Conservation (phyloP, 2,329 filamentous ascomycete genomes). For the Pestalotiopsis sp. region DNA sequence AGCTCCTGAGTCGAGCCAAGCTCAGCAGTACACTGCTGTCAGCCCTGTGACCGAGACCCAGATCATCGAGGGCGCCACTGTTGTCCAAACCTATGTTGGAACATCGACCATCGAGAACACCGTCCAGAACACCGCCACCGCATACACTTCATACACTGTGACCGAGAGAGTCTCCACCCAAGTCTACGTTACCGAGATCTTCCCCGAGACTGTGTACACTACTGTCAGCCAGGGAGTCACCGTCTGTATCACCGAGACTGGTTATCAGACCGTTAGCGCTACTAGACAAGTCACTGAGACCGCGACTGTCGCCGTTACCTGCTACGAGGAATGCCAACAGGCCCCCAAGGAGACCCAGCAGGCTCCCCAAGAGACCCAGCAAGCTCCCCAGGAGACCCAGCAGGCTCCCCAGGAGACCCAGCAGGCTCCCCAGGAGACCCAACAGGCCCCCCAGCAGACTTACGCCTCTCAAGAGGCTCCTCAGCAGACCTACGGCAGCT, state of each 20-base stretch:
- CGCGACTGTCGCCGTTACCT: slow-evolving; percentile 43
- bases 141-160: slow-evolving; percentile 34
- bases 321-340: slow-evolving; percentile 41
- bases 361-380: slow-evolving; percentile 30
- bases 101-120: slow-evolving; percentile 37
- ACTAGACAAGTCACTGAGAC: slow-evolving; percentile 40
- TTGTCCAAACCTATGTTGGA: slow-evolving; percentile 42
- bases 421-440: background rate
- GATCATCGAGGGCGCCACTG: slow-evolving; percentile 43
- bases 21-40: slow-evolving; percentile 35
- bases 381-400: slow-evolving; percentile 30
- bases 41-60: slow-evolving; percentile 46
- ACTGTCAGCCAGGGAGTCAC: slow-evolving; percentile 45
- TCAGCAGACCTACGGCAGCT: slow-evolving; percentile 32
- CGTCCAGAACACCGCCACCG: slow-evolving; percentile 32
- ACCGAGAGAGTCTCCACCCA: slow-evolving; percentile 32
- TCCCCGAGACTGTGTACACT: slow-evolving; percentile 42
- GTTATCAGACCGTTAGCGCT: slow-evolving; percentile 41
- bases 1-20: background rate
- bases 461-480: slow-evolving; percentile 37
- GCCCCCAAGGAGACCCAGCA: slow-evolving; percentile 29
- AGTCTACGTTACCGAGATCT: slow-evolving; percentile 39
- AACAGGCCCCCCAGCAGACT: slow-evolving; percentile 26
- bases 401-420: background rate
- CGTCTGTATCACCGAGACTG: slow-evolving; percentile 43